phyloP scores from a whole-genome alignment of 73 alveolate species.

The Paramecium sexaurelia region DNA sequence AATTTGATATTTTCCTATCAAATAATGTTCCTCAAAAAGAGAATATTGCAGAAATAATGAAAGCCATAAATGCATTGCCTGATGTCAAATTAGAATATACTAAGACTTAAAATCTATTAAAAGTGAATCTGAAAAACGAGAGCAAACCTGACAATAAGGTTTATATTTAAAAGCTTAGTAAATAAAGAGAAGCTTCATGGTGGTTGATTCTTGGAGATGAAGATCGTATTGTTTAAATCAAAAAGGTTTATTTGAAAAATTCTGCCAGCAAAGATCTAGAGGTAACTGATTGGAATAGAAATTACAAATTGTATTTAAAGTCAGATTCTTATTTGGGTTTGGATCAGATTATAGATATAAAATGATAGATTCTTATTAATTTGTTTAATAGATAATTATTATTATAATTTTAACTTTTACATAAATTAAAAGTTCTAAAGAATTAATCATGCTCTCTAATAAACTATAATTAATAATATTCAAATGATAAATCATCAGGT shows the following conservation, averaged over 20 bases:
- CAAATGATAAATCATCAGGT: constrained; percentile 37
- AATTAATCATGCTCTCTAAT: background rate
- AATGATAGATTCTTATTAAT: background rate
- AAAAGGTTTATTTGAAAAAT: constrained; percentile 14
- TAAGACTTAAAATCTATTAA: background rate
- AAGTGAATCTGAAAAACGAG: background rate
- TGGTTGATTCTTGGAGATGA: constrained; percentile 58
- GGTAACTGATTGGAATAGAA: background rate
- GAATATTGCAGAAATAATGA: background rate
- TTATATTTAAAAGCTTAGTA: background rate
- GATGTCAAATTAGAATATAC: background rate
- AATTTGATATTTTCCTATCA: constrained; percentile 12
- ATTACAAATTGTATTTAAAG: constrained; percentile 6
- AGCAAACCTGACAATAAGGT: background rate
- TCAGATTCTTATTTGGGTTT: constrained; percentile 66
- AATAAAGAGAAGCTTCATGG: constrained; percentile 66
- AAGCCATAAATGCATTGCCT: constrained; percentile 56
- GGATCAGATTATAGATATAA: background rate
- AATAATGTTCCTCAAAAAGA: background rate
- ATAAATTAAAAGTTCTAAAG: background rate
- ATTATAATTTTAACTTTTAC: background rate
- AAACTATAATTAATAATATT: background rate
- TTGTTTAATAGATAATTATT: background rate
- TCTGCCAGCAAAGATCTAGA: background rate
- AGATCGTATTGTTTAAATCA: constrained; percentile 24